Percentiles rank a stretch among this genome's conserved stretches.
Evolutionary conservation across 2,329 filamentous ascomycete species (phyloP).

Genomic region (Bimuria novae-zelandiae): DNA sequence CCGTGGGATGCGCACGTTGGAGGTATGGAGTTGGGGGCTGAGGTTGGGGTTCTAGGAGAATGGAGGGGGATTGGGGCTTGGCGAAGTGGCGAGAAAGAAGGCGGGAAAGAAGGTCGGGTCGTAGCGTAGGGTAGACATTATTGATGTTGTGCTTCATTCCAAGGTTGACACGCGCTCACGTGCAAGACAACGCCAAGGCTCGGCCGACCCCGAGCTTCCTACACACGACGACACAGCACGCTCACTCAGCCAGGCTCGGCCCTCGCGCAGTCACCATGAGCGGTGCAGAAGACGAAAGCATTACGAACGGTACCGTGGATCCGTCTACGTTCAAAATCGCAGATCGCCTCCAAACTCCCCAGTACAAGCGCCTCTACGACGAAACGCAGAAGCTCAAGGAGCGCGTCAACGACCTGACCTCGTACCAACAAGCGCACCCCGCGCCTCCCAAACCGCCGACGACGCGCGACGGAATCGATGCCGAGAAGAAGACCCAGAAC

Average conservation of each 20-base stretch:
- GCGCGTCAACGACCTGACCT: slow-evolving; percentile 37
- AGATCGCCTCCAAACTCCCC: slow-evolving; percentile 34
- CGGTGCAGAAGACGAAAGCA: background rate
- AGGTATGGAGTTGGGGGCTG: background rate
- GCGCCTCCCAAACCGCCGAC: slow-evolving; percentile 16
- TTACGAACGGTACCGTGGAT: slow-evolving; percentile 10
- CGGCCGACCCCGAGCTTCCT: no score
- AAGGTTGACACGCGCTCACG: background rate
- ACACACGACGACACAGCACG: background rate
- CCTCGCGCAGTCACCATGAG: background rate
- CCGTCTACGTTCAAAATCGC: slow-evolving; percentile 27
- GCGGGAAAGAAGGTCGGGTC: no score
- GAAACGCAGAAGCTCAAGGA: slow-evolving; percentile 40
- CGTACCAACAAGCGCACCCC: slow-evolving; percentile 37
- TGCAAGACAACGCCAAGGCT: background rate
- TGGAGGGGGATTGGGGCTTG: background rate
- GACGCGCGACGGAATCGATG: slow-evolving; percentile 29
- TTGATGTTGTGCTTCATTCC: no score
- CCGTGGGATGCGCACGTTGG: slow-evolving; percentile 5
- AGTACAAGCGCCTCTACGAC: slow-evolving; percentile 36
- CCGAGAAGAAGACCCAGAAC: slow-evolving; percentile 26
- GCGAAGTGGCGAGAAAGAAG: background rate
- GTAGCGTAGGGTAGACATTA: no score
- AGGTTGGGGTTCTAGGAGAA: background rate
- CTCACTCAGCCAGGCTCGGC: no score